phyloP scores from a whole-genome alignment of 495 filamentous ascomycete genomes.

The Ramalina intermedia region DNA sequence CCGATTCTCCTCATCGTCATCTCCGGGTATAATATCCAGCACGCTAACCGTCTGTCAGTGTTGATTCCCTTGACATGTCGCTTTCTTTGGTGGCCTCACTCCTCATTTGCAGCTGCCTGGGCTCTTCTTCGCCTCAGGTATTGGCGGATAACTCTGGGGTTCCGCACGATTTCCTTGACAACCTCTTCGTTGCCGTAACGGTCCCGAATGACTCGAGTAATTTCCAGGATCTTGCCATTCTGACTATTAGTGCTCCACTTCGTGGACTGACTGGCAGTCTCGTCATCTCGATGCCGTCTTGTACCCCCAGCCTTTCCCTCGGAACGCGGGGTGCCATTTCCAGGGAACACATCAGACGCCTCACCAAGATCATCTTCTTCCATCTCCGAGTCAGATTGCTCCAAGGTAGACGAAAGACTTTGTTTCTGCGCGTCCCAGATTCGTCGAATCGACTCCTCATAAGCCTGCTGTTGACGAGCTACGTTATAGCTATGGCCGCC shows the following conservation, averaged over 20 bases:
- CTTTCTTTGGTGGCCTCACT: conserved; percentile 29
- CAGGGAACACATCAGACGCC: conserved; percentile 19
- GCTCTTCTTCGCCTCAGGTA: conserved; percentile 40
- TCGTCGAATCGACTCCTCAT: conserved; percentile 70
- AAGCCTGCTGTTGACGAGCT: conserved; percentile 72
- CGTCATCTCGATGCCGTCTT: conserved; percentile 46
- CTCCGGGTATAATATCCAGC: conserved; percentile 52
- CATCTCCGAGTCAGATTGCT: conserved; percentile 49
- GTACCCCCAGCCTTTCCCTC: conserved; percentile 44
- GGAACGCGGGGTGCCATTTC: conserved; percentile 45
- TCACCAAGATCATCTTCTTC: conserved; percentile 54
- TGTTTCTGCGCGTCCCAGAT: conserved; percentile 84
- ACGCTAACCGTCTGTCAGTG: conserved; percentile 23
- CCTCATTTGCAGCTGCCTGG: conserved; percentile 49
- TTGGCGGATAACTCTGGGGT: conserved; percentile 58
- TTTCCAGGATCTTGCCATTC: conserved; percentile 57
- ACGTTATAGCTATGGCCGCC: conserved; percentile 97
- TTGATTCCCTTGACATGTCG: conserved; percentile 3
- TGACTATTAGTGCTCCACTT: conserved; percentile 55
- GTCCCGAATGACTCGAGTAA: conserved; percentile 49
- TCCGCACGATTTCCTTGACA: conserved; percentile 48
- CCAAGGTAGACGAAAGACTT: conserved; percentile 52
- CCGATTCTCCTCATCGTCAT: conserved; percentile 54
- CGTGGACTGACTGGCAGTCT: conserved; percentile 77
- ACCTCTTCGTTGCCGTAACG: conserved; percentile 46